phyloP scores from a whole-genome alignment of 1,139 yeast genomes.

The Debaryomyces nepalensis region DNA sequence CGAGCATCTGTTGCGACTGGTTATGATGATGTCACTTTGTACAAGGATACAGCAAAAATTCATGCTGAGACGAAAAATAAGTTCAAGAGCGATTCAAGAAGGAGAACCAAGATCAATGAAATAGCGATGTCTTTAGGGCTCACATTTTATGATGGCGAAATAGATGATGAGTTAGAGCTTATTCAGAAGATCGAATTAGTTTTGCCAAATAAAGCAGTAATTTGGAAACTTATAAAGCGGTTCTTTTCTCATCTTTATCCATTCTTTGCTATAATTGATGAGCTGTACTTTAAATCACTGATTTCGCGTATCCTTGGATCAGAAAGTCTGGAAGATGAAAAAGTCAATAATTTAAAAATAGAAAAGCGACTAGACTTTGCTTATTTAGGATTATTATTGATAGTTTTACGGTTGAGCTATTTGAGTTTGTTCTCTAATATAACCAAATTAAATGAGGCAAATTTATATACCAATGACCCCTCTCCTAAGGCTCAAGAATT shows the following conservation, averaged over 20 bases:
- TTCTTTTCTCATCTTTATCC: slow-evolving; percentile 52
- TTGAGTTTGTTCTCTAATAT: slow-evolving; percentile 38
- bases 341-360: slow-evolving; percentile 26
- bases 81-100: not conserved
- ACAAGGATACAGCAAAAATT: slow-evolving; percentile 5
- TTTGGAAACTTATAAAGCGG: slow-evolving; percentile 52
- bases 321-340: slow-evolving; percentile 21
- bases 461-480: slow-evolving; percentile 27
- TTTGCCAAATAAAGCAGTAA: slow-evolving; percentile 46
- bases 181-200: slow-evolving; percentile 41
- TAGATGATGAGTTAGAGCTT: slow-evolving; percentile 34
- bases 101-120: slow-evolving; percentile 18
- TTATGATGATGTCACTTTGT: slow-evolving; percentile 3
- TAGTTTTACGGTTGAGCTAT: slow-evolving; percentile 35
- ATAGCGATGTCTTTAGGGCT: slow-evolving; percentile 36
- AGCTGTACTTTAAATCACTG: slow-evolving; percentile 29
- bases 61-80: not conserved
- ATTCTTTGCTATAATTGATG: slow-evolving; percentile 53
- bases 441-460: slow-evolving; percentile 34
- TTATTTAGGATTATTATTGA: slow-evolving; percentile 32
- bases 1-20: not conserved
- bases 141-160: slow-evolving; percentile 24
- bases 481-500: slow-evolving; percentile 27
- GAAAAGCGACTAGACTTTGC: slow-evolving; percentile 39
- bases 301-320: slow-evolving; percentile 32